These are phyloP conservation scores for Kluyveromyces marxianus DNA, from an alignment of 1,139 yeast species.

Conservation along the genomic window DNA sequence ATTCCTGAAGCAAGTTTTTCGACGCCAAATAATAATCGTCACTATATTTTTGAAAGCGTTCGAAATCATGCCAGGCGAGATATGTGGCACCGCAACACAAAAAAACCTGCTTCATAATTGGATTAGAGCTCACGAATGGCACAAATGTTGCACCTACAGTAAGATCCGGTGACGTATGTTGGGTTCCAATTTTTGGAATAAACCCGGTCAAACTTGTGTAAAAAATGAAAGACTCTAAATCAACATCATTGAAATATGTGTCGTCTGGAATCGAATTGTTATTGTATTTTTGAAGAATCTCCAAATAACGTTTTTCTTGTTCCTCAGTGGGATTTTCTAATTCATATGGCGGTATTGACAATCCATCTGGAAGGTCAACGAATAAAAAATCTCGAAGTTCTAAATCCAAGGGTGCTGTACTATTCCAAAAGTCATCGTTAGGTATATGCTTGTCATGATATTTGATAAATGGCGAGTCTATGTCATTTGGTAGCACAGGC, in stretches of 20 bases:
- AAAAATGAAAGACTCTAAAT: conserved; percentile 22
- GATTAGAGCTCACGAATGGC: conserved; percentile 27
- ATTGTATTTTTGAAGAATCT: conserved; percentile 9
- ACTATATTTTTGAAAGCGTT: conserved; percentile 18
- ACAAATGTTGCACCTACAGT: conserved; percentile 35
- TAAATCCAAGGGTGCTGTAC: conserved; percentile 2
- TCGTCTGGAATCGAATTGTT: conserved; percentile 10
- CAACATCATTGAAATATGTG: conserved; percentile 6
- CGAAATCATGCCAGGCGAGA: conserved; percentile 27
- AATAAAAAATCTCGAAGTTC: conserved; percentile 2
- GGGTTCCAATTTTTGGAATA: conserved; percentile 36
- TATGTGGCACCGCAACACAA: conserved; percentile 35
- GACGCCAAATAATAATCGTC: conserved; percentile 24
- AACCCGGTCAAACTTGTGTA: conserved; percentile 34
- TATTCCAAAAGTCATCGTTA: neutral
- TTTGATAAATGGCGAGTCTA: neutral
- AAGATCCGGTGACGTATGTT: conserved; percentile 34
- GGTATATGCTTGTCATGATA: neutral
- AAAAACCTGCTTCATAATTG: conserved; percentile 31
- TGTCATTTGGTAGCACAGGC: neutral
- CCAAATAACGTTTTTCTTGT: conserved; percentile 4
- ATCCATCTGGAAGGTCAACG: conserved; percentile 7
- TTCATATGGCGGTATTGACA: conserved; percentile 3
- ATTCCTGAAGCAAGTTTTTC: conserved; percentile 13
- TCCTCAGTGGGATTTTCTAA: conserved; percentile 2